Percentiles rank a stretch among this genome's conserved stretches.
phyloP scores from a whole-genome alignment of 805 yeast species.

The Candida pseudoglaebosa region DNA sequence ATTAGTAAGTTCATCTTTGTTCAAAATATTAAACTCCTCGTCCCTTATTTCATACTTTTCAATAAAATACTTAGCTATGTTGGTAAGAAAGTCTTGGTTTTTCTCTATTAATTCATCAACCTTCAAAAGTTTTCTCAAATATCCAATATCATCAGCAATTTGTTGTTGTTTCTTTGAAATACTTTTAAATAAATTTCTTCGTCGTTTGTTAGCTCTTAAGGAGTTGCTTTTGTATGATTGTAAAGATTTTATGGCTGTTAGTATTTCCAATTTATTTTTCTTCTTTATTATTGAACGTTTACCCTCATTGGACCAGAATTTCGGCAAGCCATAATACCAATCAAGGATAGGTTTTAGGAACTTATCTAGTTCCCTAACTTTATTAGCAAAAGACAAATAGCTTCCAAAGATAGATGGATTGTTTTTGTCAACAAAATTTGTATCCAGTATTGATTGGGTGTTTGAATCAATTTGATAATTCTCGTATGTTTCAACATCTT shows the following conservation, averaged over 20 bases:
- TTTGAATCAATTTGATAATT: too few species aligned
- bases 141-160: constrained; percentile 48
- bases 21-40: constrained; percentile 22
- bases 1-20: constrained; percentile 6
- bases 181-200: constrained; percentile 39
- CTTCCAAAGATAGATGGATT: too few species aligned
- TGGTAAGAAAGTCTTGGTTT: constrained; percentile 47
- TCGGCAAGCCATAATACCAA: too few species aligned
- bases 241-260: constrained; percentile 44
- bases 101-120: constrained; percentile 44
- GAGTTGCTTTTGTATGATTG: constrained; percentile 38
- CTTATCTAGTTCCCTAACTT: too few species aligned
- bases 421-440: too few species aligned
- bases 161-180: constrained; percentile 56
- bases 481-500: too few species aligned
- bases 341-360: too few species aligned
- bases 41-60: constrained; percentile 40
- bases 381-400: too few species aligned
- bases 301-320: too few species aligned
- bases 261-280: constrained; percentile 23
- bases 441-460: too few species aligned
- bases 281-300: constrained; percentile 17
- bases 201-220: constrained; percentile 42
- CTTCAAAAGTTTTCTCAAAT: constrained; percentile 46
- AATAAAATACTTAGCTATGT: constrained; percentile 42